phyloP scores from a whole-genome alignment of 2,329 filamentous ascomycete species.

The Lasiodiplodia hormozganensis region DNA sequence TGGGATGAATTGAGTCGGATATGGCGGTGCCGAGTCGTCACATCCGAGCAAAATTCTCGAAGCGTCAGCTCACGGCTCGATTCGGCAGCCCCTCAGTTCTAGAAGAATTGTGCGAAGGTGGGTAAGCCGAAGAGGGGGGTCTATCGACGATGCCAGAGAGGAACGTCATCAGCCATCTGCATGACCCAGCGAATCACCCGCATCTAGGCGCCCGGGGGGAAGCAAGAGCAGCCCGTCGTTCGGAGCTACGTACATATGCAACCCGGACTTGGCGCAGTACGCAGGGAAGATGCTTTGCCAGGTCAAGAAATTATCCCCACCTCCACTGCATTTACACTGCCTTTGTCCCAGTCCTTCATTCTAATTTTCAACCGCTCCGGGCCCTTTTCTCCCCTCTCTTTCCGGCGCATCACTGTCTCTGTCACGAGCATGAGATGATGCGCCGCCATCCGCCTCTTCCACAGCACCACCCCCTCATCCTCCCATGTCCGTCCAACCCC shows the following conservation, averaged over 20 bases:
- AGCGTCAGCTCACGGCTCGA: neutral
- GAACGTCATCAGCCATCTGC: slow-evolving; percentile 1
- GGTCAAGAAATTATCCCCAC: neutral
- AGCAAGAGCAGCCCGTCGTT: neutral
- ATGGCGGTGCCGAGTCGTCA: neutral
- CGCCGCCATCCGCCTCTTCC: neutral
- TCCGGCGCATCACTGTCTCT: neutral
- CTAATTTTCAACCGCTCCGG: neutral
- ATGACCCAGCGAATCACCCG: neutral
- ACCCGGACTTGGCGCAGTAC: neutral
- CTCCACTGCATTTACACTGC: neutral
- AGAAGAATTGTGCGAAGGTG: neutral
- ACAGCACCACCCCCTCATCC: neutral
- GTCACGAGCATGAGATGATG: slow-evolving; percentile 9
- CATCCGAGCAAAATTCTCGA: neutral
- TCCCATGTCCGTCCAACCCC: neutral
- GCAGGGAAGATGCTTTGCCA: neutral
- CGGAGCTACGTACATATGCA: neutral
- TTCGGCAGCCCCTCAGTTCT: neutral
- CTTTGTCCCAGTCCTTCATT: neutral
- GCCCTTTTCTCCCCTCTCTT: neutral
- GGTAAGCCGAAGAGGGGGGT: neutral
- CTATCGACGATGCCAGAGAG: neutral
- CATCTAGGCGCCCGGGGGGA: neutral
- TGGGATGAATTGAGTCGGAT: neutral